Base-by-base conservation (phyloP, 1,139 yeast genomes). In the Cylindricascospora bacillispora region DNA sequence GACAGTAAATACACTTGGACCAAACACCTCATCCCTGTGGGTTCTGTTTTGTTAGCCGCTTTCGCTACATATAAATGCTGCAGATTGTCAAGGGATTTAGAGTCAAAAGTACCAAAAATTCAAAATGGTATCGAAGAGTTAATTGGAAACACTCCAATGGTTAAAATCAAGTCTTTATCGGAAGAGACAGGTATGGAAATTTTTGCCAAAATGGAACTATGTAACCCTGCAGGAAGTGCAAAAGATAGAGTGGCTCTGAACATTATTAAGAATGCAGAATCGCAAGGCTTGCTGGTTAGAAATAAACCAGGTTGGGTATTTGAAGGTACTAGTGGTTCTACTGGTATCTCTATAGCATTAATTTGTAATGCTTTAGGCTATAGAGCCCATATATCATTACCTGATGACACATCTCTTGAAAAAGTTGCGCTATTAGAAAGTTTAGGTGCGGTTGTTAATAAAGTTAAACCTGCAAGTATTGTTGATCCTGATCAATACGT, bases 261-360 rank as follows among this genome's bases (percentile, higher is more conserved):
- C 2, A 79, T 89, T 25, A 77, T 86, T 19, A 59, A 70, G 32
- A 70, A 69, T 13, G 80, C 81, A 33, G 95, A 82, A 52, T 33
- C 41, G 9, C 39, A 47, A 25, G 92, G 89, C 0, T 52, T 61
- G 10, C 52, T 86, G 25, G 52, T 59, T 6, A 45, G 60, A 31
- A 73, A 70, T 2, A 85, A 81, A 48, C 47, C 48, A 5, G 61
- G 59, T 16, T 52, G 57, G 41, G 66, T 75, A 13, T 85, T 77
- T 51, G 98, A 89, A 59, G 98, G 98, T 3, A 89, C 97, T 0
- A 76, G 92, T 7, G 97, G 97, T 0, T 82, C 95, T 1, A 89
- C 98, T 0, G 98, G 98, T 6, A 89, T 89, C 16, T 81, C 95
- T 2, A 69, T 89, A 41, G 95, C 97, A 1, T 70, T 83, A 57